phyloP scores from a whole-genome alignment of 805 yeast species.

The Saturnispora ahearnii region DNA sequence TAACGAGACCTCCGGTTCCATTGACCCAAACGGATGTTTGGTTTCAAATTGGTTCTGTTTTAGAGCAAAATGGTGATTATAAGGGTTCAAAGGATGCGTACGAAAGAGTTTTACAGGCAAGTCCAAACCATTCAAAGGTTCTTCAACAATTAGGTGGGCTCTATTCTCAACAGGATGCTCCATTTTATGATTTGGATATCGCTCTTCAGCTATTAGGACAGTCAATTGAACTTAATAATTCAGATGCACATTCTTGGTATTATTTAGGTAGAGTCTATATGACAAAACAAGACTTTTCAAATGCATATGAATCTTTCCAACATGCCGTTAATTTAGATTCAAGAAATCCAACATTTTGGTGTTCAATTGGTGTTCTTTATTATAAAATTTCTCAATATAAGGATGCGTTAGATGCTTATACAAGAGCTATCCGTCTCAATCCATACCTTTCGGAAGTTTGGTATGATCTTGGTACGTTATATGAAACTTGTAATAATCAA shows the following conservation, averaged over 20 bases:
- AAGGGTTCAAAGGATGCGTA: constrained; percentile 90
- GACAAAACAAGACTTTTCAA: constrained; percentile 90
- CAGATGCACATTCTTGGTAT: constrained; percentile 97
- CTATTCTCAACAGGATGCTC: constrained; percentile 64
- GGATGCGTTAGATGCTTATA: constrained; percentile 95
- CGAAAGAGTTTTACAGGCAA: constrained; percentile 80
- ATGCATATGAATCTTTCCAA: constrained; percentile 97
- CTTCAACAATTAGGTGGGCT: constrained; percentile 93
- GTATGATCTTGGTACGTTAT: constrained; percentile 95
- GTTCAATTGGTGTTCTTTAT: constrained; percentile 89
- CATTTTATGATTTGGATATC: constrained; percentile 71
- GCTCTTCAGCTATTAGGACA: constrained; percentile 78
- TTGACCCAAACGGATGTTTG: constrained; percentile 94
- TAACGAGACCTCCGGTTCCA: constrained; percentile 89
- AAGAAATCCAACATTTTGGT: constrained; percentile 97
- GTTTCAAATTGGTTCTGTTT: constrained; percentile 95
- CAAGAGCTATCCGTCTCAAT: constrained; percentile 89
- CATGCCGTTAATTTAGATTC: constrained; percentile 97
- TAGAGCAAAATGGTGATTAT: constrained; percentile 90
- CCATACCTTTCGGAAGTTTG: constrained; percentile 97
- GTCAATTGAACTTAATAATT: constrained; percentile 78
- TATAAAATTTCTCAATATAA: constrained; percentile 94
- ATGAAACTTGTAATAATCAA: constrained; percentile 96
- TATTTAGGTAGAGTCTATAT: constrained; percentile 93
- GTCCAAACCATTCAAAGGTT: constrained; percentile 93